These are phyloP conservation scores for Hordeum vulgare DNA, from an alignment of 176 grass and related monocot genomes.

Conservation along the genomic window MorexV3_pseudomolecules_assembly NC_058524.1:30272584-30273083, in stretches of 20 bases:
- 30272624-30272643: slow-evolving; percentile 62
- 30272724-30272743: not conserved
- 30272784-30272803: not conserved
- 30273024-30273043: slow-evolving; percentile 38
- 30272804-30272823: not conserved
- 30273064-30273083: slow-evolving; percentile 3
- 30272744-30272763: not conserved
- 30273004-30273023: slow-evolving; percentile 23
- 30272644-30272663: slow-evolving; percentile 66
- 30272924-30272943: not conserved
- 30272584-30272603: slow-evolving; percentile 21
- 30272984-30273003: slow-evolving; percentile 15
- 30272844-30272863: slow-evolving; percentile 43
- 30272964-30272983: not conserved
- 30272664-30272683: slow-evolving; percentile 65
- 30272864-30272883: slow-evolving; percentile 81
- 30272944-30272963: not conserved
- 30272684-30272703: slow-evolving; percentile 44
- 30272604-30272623: slow-evolving; percentile 68
- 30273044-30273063: slow-evolving; percentile 14
- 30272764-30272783: slow-evolving; percentile 61
- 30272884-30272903: slow-evolving; percentile 1
- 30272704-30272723: not conserved
- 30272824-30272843: not conserved
- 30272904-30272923: not conserved